These are phyloP conservation scores for Dendrobium nobile DNA, from an alignment of 106 monocot species.

Conservation along the genomic window DNA sequence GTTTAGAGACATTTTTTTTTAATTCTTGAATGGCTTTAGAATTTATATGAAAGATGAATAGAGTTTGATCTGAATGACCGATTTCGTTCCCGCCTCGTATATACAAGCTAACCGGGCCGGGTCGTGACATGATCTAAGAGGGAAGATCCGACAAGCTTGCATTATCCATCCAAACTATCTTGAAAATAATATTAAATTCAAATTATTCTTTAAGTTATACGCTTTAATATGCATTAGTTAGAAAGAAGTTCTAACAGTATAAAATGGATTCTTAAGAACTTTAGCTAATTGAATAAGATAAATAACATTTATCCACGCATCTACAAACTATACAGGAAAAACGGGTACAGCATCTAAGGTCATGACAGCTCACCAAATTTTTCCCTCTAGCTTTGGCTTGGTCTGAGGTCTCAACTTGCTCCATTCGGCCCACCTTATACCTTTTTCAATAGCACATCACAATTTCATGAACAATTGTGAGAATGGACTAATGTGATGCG, in stretches of 20 bases:
- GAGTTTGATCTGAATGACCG: no score
- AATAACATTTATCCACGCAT: background rate
- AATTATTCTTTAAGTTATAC: background rate
- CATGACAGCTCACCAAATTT: conserved; percentile 52
- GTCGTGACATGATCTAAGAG: no score
- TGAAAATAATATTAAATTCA: background rate
- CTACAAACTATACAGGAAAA: background rate
- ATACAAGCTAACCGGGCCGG: no score
- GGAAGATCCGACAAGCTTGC: background rate
- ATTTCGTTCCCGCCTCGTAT: no score
- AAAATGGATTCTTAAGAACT: background rate
- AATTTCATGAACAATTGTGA: conserved; percentile 6
- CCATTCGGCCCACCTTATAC: conserved; percentile 97
- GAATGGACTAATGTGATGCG: background rate
- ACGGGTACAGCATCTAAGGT: background rate
- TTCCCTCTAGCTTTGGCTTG: conserved; percentile 87
- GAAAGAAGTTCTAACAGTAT: background rate
- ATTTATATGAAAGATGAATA: no score
- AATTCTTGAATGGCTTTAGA: no score
- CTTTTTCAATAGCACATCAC: conserved; percentile 30
- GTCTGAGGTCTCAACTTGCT: conserved; percentile 77
- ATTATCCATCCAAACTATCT: background rate
- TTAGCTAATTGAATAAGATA: background rate
- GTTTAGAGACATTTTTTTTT: no score
- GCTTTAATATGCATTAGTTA: background rate